These are phyloP conservation scores for Aspergillus quadrilineatus DNA, from an alignment of 2,329 filamentous ascomycete species.

Conservation along the genomic window DNA sequence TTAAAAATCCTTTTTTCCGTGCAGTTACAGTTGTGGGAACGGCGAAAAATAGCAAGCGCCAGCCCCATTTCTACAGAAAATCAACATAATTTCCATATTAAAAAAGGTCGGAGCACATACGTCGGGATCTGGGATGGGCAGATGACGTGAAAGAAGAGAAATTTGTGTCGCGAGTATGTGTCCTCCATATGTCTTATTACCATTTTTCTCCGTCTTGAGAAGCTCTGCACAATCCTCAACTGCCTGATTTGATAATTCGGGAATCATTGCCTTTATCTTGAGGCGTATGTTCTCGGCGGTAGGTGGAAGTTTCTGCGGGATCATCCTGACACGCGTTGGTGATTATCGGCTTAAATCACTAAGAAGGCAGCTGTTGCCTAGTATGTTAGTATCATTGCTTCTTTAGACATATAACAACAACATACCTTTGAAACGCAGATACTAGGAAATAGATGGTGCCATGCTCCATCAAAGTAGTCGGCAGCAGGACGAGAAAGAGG, in stretches of 20 bases:
- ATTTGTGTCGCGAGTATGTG: background rate
- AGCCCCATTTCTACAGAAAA: background rate
- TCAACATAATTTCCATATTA: background rate
- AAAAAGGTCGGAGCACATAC: background rate
- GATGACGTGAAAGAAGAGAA: background rate
- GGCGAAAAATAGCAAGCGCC: background rate
- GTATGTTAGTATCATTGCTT: background rate
- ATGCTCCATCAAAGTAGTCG: background rate
- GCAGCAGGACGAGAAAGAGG: background rate
- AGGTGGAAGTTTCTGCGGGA: background rate
- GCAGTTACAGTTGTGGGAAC: background rate
- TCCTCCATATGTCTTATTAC: background rate
- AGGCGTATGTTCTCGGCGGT: background rate
- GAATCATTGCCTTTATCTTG: background rate
- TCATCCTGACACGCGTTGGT: background rate
- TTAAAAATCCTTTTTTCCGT: background rate
- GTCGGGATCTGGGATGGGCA: background rate
- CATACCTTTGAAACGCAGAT: background rate
- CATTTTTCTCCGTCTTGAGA: background rate
- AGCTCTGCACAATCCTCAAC: background rate
- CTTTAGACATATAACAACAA: background rate
- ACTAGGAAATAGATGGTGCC: background rate
- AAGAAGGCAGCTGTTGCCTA: background rate
- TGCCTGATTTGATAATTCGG: background rate
- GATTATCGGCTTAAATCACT: background rate